phyloP scores from a whole-genome alignment of 192 early-diverging fungal genomes.

The Backusella mclennaniae region DNA sequence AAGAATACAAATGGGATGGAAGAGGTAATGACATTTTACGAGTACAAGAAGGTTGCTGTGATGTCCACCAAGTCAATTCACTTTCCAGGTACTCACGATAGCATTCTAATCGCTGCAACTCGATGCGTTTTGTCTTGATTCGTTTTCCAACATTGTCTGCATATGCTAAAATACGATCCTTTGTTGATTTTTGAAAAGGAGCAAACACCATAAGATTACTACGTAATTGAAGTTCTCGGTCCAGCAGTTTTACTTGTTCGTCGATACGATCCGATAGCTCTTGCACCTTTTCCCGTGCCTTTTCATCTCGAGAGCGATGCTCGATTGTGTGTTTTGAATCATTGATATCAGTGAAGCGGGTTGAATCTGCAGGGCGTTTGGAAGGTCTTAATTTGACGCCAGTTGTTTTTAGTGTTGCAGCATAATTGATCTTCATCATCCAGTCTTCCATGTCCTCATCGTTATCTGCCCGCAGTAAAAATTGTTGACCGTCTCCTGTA shows the following conservation, averaged over 20 bases:
- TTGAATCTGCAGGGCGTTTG: not conserved
- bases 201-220: constrained; percentile 68
- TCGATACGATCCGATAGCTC: constrained; percentile 39
- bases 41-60: not conserved
- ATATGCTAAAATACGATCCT: constrained; percentile 58
- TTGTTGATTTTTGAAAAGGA: constrained; percentile 59
- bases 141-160: constrained; percentile 54
- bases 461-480: constrained; percentile 64
- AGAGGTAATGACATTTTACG: constrained; percentile 14
- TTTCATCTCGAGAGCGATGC: constrained; percentile 17
- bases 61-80: constrained; percentile 39
- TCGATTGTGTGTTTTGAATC: not conserved
- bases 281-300: not conserved
- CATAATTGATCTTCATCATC: constrained; percentile 81
- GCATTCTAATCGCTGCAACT: constrained; percentile 64
- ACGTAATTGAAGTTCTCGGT: constrained; percentile 56
- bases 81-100: constrained; percentile 70
- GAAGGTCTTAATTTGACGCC: constrained; percentile 38
- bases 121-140: constrained; percentile 55
- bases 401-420: constrained; percentile 67
- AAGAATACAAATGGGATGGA: not conserved
- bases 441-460: constrained; percentile 76
- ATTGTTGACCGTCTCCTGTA: constrained; percentile 68
- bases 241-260: constrained; percentile 47
- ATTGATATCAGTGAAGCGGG: not conserved